Conservation (phyloP, 2,329 filamentous ascomycete genomes). For the Aaosphaeria arxii region DNA sequence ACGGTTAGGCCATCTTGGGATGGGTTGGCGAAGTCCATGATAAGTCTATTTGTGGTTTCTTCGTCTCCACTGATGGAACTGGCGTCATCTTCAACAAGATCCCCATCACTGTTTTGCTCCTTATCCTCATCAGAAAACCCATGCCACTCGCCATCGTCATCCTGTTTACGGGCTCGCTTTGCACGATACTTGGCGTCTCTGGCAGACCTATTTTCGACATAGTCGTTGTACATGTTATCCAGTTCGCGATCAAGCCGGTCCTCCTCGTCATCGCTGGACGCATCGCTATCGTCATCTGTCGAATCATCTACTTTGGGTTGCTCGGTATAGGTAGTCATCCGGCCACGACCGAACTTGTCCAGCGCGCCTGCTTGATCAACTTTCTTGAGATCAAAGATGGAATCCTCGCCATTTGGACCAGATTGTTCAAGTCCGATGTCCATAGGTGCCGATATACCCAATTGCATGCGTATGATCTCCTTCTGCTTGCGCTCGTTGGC, state of each 20-base stretch:
- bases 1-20: constrained; percentile 67
- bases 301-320: constrained; percentile 46
- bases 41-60: constrained; percentile 48
- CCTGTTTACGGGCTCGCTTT: constrained; percentile 80
- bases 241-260: constrained; percentile 82
- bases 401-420: constrained; percentile 72
- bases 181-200: constrained; percentile 84
- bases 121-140: constrained; percentile 70
- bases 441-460: constrained; percentile 94
- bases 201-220: constrained; percentile 74
- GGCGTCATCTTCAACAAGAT: constrained; percentile 57
- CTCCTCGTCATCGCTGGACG: constrained; percentile 70
- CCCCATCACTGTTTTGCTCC: constrained; percentile 57
- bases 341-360: constrained; percentile 69
- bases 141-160: constrained; percentile 77
- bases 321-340: constrained; percentile 68
- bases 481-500: constrained; percentile 94
- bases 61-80: constrained; percentile 63
- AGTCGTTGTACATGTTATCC: constrained; percentile 83
- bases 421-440: constrained; percentile 91
- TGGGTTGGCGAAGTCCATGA: constrained; percentile 61
- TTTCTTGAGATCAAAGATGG: constrained; percentile 82
- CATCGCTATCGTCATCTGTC: constrained; percentile 40
- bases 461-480: constrained; percentile 92
- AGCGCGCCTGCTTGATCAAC: constrained; percentile 73